Evolutionary conservation across 2,329 filamentous ascomycete genomes (phyloP).

Genomic region (Thermothelomyces thermophilus): DNA sequence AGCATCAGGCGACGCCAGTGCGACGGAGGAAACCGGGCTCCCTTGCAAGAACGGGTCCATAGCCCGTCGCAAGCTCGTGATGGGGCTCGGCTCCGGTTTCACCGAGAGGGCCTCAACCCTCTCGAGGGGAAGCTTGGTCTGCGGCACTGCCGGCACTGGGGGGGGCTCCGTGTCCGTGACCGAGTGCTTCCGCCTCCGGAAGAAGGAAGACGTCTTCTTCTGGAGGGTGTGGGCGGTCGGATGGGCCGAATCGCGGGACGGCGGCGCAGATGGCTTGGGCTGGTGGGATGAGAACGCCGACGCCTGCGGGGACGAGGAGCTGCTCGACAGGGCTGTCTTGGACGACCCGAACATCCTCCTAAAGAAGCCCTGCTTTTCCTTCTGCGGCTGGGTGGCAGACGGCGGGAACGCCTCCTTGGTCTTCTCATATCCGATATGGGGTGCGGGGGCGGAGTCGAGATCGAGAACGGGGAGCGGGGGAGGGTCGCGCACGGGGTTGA

Average conservation of each 20-base stretch:
- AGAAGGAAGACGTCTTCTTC: constrained; percentile 93
- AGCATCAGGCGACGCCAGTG: constrained; percentile 20
- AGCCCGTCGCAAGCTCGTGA: constrained; percentile 74
- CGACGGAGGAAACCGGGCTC: constrained; percentile 26
- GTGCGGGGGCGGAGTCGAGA: constrained; percentile 50
- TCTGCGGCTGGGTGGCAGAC: constrained; percentile 37
- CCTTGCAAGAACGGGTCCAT: constrained; percentile 74
- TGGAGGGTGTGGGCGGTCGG: constrained; percentile 50
- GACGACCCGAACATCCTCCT: constrained; percentile 81
- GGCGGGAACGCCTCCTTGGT: constrained; percentile 45
- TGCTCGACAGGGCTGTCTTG: constrained; percentile 39
- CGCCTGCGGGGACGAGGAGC: constrained; percentile 26
- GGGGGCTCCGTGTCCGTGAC: constrained; percentile 55
- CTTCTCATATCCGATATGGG: constrained; percentile 54
- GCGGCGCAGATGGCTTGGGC: constrained; percentile 43
- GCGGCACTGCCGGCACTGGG: constrained; percentile 31
- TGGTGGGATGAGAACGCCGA: constrained; percentile 41
- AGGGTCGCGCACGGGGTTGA: constrained; percentile 25
- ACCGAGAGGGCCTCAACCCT: constrained; percentile 27
- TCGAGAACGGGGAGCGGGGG: constrained; percentile 31
- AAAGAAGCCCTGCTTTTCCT: constrained; percentile 83
- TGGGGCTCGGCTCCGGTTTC: constrained; percentile 50
- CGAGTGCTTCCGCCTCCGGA: constrained; percentile 88
- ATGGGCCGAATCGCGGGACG: constrained; percentile 47
- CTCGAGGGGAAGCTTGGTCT: constrained; percentile 30